Evolutionary conservation across 441 rosid genomes (phyloP), one percentile per base, ranked within the genome.

Genomic region (Erodium moschatum): DNA sequence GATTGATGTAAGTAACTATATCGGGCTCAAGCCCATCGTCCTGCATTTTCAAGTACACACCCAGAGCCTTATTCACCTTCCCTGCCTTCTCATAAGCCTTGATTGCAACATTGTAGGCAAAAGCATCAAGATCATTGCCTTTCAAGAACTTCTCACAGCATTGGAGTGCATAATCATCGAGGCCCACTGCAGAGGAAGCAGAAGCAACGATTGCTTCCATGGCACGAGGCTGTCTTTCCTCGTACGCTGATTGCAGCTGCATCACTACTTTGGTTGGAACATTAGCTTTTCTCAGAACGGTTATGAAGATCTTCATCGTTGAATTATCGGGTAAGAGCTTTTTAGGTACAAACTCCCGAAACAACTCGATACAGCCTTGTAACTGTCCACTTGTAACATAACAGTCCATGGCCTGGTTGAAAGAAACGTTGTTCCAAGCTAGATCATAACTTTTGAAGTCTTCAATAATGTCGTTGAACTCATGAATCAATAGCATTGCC

Each of bases 401-500:
- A 76, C 92, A 87, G 48, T 87, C 81, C 89, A 90, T 82, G 15
- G 82, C 96, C 80, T 86, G 77, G 77, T 88, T 90, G 69, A 86
- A 92, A 0, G 96, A 87, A 56, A 73, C 68, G 50, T 81, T 78
- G 78, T 92, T 95, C 65, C 72, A 78, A 31, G 88, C 75, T 35
- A 88, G 74, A 68, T 86, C 89, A 1, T 87, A 87, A 71, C 73
- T 79, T 74, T 84, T 92, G 96, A 88, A 87, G 81, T 90, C 93
- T 77, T 92, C 90, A 5, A 91, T 96, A 77, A 90, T 84, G 78
- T 85, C 86, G 71, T 90, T 82, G 5, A 95, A 93, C 73, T 88
- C 83, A 15, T 89, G 95, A 40, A 89, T 85, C 96, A 92, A 86
- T n/a, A 89, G 90, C 91, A 87, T 84, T 60, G 77, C 81, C 78